Evolutionary conservation across 2,329 filamentous ascomycete genomes (phyloP), one percentile per base, ranked within the genome.

Genomic region (Pseudogymnoascus sp.): DNA sequence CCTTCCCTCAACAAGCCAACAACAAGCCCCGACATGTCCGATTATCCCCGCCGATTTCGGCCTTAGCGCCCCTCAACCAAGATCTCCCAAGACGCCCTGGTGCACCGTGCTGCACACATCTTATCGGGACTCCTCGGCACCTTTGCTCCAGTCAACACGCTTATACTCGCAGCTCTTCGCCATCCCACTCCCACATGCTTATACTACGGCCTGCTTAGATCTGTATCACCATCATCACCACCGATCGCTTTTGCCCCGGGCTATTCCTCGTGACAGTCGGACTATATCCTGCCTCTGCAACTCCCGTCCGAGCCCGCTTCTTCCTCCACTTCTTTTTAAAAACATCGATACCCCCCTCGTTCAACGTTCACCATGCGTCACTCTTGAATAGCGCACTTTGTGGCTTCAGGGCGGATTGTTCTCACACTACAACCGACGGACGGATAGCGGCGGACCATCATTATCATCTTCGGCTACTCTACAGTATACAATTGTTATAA

Each of bases 71-170:
- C 41, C 41, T 47, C 41, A 47, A 47, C 41, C 22, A 47, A 47
- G 41, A 47, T 47, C 41, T 9, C 14, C 41, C 41, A 47, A 47
- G 41, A 28, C 41, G 28, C 22, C 4, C 41, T 47, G 22, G 22
- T 16, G 41, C 41, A 28, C 41, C 41, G 41, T 47, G 41, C 41
- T 28, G 28, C 22, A 43, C 14, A 14, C 34, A n/a, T 47, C 41
- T 47, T 47, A 47, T 47, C 41, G 41, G 41, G 41, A 47, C 41
- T 47, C 22, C 41, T 47, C 41, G 41, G 41, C 41, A 47, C 41
- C 41, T 47, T 47, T 16, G 2, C 3, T 8, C 22, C 14, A 28
- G 7, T 47, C 9, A 3, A 11, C 18, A 47, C 41, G 41, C 41
- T 47, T 47, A 47, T 16, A 30, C 41, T 47, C 41, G 41, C 41